These are phyloP conservation scores for Stevia rebaudiana DNA, from an alignment of 140 eudicot genomes.

Conservation along the genomic window DNA sequence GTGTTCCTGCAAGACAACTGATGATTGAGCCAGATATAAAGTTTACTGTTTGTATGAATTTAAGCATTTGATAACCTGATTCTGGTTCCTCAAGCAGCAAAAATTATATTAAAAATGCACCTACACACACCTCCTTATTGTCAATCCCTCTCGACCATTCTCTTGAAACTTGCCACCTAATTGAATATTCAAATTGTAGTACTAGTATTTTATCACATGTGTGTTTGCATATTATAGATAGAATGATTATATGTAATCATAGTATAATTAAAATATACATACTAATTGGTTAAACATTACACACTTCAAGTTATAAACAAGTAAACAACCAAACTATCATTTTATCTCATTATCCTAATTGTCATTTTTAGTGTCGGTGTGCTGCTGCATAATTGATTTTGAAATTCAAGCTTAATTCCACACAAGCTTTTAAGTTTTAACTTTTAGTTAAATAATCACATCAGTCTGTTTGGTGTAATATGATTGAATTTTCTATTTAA, in stretches of 20 bases:
- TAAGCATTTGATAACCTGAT: background rate
- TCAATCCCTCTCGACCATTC: background rate
- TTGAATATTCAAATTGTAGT: background rate
- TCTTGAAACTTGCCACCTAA: background rate
- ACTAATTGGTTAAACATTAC: background rate
- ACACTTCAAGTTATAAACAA: background rate
- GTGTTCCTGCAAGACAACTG: background rate
- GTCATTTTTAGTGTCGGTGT: background rate
- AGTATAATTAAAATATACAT: background rate
- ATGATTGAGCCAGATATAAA: background rate
- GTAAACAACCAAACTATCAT: background rate
- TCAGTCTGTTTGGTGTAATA: conserved; percentile 8
- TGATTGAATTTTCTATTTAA: background rate
- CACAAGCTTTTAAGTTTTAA: background rate
- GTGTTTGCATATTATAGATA: conserved; percentile 1
- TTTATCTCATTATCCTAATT: background rate
- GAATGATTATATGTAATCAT: background rate
- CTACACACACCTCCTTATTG: background rate
- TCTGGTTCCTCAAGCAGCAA: background rate
- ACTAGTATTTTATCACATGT: background rate
- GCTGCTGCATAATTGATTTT: background rate
- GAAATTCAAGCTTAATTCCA: background rate
- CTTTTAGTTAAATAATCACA: background rate
- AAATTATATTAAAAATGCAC: background rate
- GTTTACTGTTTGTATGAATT: background rate